phyloP scores from a whole-genome alignment of 768 basidiomycete genomes.

The Neoboletus subvelutipes region DNA sequence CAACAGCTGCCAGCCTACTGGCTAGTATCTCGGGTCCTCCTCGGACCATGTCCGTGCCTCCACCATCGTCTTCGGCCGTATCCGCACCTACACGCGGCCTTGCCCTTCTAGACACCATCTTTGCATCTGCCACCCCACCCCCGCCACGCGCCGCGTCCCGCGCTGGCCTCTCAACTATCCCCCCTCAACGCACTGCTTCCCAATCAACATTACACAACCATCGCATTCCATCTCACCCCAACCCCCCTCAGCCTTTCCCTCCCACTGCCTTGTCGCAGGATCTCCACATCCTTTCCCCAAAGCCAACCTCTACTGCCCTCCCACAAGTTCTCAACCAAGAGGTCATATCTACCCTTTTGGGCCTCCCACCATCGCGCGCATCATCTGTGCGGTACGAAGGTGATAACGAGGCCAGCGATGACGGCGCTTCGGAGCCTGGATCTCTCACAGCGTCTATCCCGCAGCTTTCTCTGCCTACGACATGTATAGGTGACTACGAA shows the following conservation, averaged over 20 bases:
- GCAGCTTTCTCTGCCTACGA: constrained; percentile 28
- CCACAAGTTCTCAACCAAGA: constrained; percentile 73
- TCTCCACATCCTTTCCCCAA: constrained; percentile 51
- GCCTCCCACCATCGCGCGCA: constrained; percentile 43
- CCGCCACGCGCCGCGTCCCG: constrained; percentile 23
- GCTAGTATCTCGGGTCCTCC: constrained; percentile 48
- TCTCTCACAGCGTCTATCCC: constrained; percentile 44
- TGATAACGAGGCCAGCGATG: constrained; percentile 49
- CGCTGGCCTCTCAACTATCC: constrained; percentile 3
- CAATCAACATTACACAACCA: constrained; percentile 10
- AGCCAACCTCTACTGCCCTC: constrained; percentile 48
- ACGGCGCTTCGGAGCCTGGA: constrained; percentile 37
- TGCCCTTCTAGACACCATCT: constrained; percentile 64
- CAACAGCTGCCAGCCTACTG: constrained; percentile 44
- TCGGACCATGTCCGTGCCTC: constrained; percentile 30
- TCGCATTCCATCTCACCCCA: constrained; percentile 3
- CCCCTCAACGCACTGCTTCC: constrained; percentile 20
- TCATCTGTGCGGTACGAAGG: constrained; percentile 52
- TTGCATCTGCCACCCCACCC: constrained; percentile 59
- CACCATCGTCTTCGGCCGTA: constrained; percentile 28
- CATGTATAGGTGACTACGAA: constrained; percentile 17
- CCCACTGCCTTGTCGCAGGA: constrained; percentile 27
- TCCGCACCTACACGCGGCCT: constrained; percentile 46
- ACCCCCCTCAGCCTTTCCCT: constrained; percentile 12
- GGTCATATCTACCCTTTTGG: constrained; percentile 64